Evolutionary conservation across 2,329 filamentous ascomycete genomes (phyloP).

Genomic region (Penicillium hesseltinei): DNA sequence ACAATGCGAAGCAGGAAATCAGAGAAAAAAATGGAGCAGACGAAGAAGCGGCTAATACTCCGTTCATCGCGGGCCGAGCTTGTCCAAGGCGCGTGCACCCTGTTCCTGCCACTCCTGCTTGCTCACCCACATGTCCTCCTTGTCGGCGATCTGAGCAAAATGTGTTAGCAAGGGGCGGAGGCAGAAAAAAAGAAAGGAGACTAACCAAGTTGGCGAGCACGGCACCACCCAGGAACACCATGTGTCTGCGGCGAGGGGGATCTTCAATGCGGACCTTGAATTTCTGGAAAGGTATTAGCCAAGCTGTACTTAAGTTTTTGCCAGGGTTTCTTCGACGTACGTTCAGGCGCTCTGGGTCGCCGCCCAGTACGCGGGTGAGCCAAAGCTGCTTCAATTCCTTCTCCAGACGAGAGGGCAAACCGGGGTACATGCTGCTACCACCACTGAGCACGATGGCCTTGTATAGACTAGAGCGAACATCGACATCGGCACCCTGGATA

Average conservation of each 20-base stretch:
- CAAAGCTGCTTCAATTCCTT: conserved; percentile 99
- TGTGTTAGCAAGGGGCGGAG: conserved; percentile 12
- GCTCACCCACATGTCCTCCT: conserved; percentile 98
- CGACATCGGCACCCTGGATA: conserved; percentile 92
- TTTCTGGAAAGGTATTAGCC: conserved; percentile 57
- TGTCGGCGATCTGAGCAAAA: conserved; percentile 75
- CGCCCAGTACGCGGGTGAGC: conserved; percentile 85
- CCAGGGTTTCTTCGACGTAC: conserved; percentile 40
- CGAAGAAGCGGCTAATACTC: conserved; percentile 18
- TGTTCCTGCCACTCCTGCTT: conserved; percentile 97
- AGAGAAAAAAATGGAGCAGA: conserved; percentile 21
- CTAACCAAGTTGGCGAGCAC: conserved; percentile 88
- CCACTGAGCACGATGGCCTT: conserved; percentile 96
- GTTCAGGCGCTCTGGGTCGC: conserved; percentile 86
- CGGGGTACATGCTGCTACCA: conserved; percentile 98
- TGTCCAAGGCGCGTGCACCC: conserved; percentile 78
- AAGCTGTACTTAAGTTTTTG: neutral
- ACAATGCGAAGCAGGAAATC: conserved; percentile 21
- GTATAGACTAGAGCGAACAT: conserved; percentile 89
- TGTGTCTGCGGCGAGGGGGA: conserved; percentile 89
- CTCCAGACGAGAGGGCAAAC: conserved; percentile 87
- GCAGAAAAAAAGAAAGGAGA: conserved; percentile 4
- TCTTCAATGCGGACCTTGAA: conserved; percentile 99
- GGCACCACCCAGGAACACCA: conserved; percentile 98
- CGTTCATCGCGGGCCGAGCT: conserved; percentile 79